Base-by-base conservation (phyloP, 164 flowering plant genomes). In the Nelumbo lutea region DNA sequence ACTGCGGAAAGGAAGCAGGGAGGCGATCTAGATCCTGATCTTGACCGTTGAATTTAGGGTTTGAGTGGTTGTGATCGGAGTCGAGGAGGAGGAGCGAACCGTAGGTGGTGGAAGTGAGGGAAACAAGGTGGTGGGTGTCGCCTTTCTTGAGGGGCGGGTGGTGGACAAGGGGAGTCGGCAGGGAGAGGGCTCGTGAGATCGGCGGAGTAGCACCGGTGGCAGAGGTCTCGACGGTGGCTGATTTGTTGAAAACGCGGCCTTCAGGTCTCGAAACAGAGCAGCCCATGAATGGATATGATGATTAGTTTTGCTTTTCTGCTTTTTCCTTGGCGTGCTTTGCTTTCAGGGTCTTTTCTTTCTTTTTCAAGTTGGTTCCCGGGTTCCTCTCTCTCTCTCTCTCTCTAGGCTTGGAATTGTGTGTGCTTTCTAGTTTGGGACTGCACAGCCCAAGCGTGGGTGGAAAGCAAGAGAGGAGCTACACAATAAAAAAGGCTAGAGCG, bases 91-190 rank as follows among this genome's bases (percentile, higher is more conserved):
- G 70, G 44, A 87, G 86, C 50, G 90, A 88, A 43, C 91, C 92
- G 69, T 90, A 90, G 65, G 97, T 89, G 68, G 95, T 82, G 75
- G 93, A 91, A 47, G 90, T 89, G 74, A 91, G 85, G 9, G 88
- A 86, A 42, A 90, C 97, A 9, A 87, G 83, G 77, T 90, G 96
- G 70, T 86, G 86, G 9, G 89, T 73, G 73, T 91, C 97, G 38
- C 94, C 96, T 60, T 90, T 82, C 14, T 72, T 67, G 47, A 78
- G 66, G 1, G 97, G 87, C 0, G 88, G 96, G 73, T 91, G 96
- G 70, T 90, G 96, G 42, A 90, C 82, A 1, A 89, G 76, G 1
- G 92, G 93, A 1, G 85, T 70, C 1, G 89, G 81, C 15, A 86
- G 75, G 47, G 93, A 86, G 41, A 83, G 68, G 46, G 89, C 77